Percentiles rank a stretch among this genome's conserved stretches.
Evolutionary conservation across 192 early-diverging fungal species (phyloP).

Genomic region (Podila clonocystis): DNA sequence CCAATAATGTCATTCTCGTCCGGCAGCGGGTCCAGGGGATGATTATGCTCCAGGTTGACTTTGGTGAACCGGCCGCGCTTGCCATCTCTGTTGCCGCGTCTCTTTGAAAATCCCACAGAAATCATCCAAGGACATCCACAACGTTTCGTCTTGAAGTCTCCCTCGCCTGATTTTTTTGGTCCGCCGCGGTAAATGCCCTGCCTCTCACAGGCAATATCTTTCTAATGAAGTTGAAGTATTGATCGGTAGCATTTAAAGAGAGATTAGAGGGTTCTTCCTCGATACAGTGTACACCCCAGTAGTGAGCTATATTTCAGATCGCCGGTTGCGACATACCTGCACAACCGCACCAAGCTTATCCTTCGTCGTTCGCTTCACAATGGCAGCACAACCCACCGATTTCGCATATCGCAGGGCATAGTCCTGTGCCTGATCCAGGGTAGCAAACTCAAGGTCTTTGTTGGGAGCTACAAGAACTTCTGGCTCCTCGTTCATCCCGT

Average conservation of each 20-base stretch:
- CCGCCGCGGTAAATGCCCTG: constrained; percentile 34
- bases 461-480: constrained; percentile 17
- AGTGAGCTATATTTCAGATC: background rate
- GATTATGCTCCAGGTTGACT: constrained; percentile 36
- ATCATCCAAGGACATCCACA: constrained; percentile 54
- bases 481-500: background rate
- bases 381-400: constrained; percentile 34
- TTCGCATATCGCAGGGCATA: constrained; percentile 39
- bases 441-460: constrained; percentile 30
- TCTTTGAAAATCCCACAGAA: constrained; percentile 51
- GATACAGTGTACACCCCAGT: background rate
- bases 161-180: constrained; percentile 22
- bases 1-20: constrained; percentile 2
- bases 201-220: constrained; percentile 50
- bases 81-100: constrained; percentile 43
- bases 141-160: constrained; percentile 29
- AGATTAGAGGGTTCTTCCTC: background rate
- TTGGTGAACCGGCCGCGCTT: constrained; percentile 48
- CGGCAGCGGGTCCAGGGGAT: constrained; percentile 22
- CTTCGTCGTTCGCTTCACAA: constrained; percentile 46
- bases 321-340: constrained; percentile 11
- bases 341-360: constrained; percentile 44
- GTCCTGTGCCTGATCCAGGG: constrained; percentile 26
- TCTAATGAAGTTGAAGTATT: background rate
- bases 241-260: background rate